Conservation (phyloP, 768 basidiomycete species). For the Boletus bicolor region DNA sequence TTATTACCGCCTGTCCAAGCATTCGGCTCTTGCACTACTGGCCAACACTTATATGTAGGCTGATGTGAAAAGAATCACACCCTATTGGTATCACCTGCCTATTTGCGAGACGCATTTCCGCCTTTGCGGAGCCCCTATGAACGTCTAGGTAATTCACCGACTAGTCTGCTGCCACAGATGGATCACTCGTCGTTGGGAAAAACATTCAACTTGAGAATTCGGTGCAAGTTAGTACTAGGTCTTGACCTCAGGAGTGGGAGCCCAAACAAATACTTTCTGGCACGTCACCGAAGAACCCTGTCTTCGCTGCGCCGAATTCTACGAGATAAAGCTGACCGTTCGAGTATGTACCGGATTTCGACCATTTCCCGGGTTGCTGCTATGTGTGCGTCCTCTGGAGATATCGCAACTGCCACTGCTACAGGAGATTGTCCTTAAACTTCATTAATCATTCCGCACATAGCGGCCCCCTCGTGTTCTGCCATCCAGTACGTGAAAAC, state of each 20-base stretch:
- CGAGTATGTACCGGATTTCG: neutral
- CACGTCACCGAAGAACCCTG: no score
- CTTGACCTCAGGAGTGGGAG: neutral
- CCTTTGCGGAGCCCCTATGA: no score
- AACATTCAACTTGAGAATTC: neutral
- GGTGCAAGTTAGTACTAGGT: neutral
- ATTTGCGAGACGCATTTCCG: no score
- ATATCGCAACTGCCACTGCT: neutral
- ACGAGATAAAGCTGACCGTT: neutral
- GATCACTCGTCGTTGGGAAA: no score
- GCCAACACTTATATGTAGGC: no score
- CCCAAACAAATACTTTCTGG: neutral
- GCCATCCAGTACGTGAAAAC: conserved; percentile 1
- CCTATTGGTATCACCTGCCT: no score
- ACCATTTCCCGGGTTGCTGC: neutral
- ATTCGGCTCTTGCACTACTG: no score
- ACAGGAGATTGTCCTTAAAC: neutral
- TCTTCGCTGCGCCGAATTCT: neutral
- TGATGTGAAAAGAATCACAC: no score
- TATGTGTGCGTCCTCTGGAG: neutral
- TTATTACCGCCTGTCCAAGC: no score
- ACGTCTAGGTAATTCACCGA: no score
- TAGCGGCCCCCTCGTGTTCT: conserved; percentile 8
- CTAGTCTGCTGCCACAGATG: no score
- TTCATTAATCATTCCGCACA: neutral